Evolutionary conservation across 805 yeast species (phyloP).

Genomic region (Wickerhamomyces chaumierensis): DNA sequence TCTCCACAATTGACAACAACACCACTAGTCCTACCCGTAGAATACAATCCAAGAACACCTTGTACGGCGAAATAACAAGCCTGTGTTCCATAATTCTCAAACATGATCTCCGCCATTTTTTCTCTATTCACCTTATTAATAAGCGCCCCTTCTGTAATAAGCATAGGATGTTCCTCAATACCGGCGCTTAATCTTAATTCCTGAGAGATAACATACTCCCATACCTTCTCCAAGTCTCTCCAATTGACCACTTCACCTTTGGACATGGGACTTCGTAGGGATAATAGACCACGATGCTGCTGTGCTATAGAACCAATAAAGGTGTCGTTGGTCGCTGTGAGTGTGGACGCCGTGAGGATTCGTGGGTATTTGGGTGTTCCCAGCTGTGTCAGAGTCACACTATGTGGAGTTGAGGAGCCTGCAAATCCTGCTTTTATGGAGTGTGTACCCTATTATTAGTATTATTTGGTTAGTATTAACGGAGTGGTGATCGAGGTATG

Average conservation of each 20-base stretch:
- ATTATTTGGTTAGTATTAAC: not conserved
- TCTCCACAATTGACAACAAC: conserved; percentile 87
- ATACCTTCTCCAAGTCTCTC: conserved; percentile 76
- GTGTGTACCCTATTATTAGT: conserved; percentile 55
- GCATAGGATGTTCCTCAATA: conserved; percentile 71
- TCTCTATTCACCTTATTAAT: conserved; percentile 81
- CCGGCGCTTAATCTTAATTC: conserved; percentile 39
- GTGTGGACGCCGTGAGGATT: too few species aligned
- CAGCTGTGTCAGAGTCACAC: conserved; percentile 50
- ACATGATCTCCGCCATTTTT: conserved; percentile 82
- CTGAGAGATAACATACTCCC: conserved; percentile 57
- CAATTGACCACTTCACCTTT: conserved; percentile 77
- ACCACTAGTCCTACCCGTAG: conserved; percentile 87
- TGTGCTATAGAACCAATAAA: conserved; percentile 74
- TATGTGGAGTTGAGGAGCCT: conserved; percentile 75
- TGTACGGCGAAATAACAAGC: conserved; percentile 93
- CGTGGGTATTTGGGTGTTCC: conserved; percentile 81
- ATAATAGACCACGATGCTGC: conserved; percentile 64
- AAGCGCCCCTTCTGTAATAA: conserved; percentile 83
- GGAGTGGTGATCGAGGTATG: too few species aligned
- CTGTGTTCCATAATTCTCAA: conserved; percentile 78
- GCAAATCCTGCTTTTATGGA: conserved; percentile 83
- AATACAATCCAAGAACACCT: conserved; percentile 75
- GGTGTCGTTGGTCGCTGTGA: too few species aligned
- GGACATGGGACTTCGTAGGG: conserved; percentile 57